Evolutionary conservation across 225 moss, liverwort and hornwort genomes (phyloP).

Genomic region (Sphagnum tenellum): DNA sequence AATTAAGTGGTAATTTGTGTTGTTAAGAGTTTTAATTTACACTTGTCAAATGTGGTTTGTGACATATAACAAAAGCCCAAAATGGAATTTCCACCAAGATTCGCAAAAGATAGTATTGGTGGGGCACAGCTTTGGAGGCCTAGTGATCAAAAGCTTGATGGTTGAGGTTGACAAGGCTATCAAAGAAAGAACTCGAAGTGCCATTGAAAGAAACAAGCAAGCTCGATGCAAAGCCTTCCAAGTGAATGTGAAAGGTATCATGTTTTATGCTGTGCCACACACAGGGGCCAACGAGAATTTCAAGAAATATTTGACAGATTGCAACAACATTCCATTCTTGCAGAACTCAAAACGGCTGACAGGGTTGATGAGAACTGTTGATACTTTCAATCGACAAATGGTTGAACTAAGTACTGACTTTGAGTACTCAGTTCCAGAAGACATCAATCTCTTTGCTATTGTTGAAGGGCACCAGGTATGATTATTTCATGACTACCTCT

Average conservation of each 20-base stretch:
- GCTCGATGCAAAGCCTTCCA: background rate
- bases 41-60: background rate
- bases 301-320: slow-evolving; percentile 13
- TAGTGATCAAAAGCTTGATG: background rate
- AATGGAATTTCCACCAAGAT: background rate
- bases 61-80: background rate
- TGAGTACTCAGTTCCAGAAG: slow-evolving; percentile 11
- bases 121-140: background rate
- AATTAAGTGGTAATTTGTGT: background rate
- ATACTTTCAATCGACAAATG: slow-evolving; percentile 13
- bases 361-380: slow-evolving; percentile 25
- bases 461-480: slow-evolving; percentile 1
- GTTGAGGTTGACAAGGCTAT: background rate
- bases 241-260: background rate
- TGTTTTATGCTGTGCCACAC: slow-evolving; percentile 2
- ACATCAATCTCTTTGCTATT: slow-evolving; percentile 16
- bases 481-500: too few relatives aligned
- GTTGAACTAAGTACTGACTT: slow-evolving; percentile 16
- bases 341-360: slow-evolving; percentile 8
- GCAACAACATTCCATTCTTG: background rate
- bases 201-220: background rate
- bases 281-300: slow-evolving; percentile 1
- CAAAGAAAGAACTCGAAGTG: background rate
- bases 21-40: background rate
- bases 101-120: background rate